Conservation (phyloP, 2,329 filamentous ascomycete species). For the Conoideocrella luteorostrata region DNA sequence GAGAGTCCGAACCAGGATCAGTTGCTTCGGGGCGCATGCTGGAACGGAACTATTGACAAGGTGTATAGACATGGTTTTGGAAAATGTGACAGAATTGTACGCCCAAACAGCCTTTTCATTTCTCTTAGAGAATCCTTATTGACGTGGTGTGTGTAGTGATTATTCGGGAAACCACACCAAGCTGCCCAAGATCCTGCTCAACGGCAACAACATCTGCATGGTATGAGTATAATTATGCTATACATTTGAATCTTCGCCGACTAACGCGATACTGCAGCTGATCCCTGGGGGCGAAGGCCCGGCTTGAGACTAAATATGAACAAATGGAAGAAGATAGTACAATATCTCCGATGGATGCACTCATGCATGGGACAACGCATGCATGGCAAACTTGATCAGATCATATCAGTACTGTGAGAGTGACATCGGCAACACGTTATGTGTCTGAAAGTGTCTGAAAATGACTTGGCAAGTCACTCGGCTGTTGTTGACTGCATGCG, state of each 20-base stretch:
- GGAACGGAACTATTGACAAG: slow-evolving; percentile 2
- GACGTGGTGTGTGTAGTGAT: slow-evolving; percentile 55
- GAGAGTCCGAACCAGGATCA: neutral
- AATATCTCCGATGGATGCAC: neutral
- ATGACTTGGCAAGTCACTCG: neutral
- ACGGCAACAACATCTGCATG: slow-evolving; percentile 99
- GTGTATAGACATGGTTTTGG: slow-evolving; percentile 84
- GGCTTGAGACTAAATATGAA: neutral
- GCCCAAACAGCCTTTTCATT: slow-evolving; percentile 20
- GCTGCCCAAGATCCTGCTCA: slow-evolving; percentile 88
- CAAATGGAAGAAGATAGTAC: neutral
- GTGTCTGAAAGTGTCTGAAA: neutral
- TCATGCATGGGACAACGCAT: neutral
- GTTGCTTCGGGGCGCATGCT: neutral
- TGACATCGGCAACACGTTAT: neutral
- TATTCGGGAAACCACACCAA: slow-evolving; percentile 84
- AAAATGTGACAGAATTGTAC: slow-evolving; percentile 95
- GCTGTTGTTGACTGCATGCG: neutral
- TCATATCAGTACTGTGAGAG: neutral
- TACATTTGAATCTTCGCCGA: neutral
- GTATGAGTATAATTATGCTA: slow-evolving; percentile 62
- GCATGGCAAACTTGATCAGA: too few species aligned
- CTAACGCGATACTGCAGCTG: slow-evolving; percentile 42
- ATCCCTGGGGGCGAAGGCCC: slow-evolving; percentile 75
- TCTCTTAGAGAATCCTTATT: neutral